These are phyloP conservation scores for Bryoglossum gracile DNA, from an alignment of 495 filamentous ascomycete genomes.

Conservation along the genomic window DNA sequence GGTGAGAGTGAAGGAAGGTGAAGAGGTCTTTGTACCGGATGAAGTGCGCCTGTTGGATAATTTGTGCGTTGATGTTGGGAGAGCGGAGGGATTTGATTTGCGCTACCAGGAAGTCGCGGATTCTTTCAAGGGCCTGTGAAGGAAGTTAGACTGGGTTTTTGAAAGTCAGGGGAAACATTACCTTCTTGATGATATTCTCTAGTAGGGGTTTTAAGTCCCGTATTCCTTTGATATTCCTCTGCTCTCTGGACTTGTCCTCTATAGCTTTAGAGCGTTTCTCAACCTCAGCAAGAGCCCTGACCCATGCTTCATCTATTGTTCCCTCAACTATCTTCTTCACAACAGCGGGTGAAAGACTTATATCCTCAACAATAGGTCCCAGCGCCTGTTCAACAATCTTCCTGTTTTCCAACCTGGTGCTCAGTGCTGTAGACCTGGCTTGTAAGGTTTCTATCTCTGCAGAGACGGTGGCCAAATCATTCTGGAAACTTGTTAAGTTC, in stretches of 20 bases:
- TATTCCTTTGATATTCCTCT: conserved; percentile 60
- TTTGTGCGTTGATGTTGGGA: conserved; percentile 91
- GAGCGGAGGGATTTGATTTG: conserved; percentile 90
- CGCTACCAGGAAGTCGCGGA: conserved; percentile 85
- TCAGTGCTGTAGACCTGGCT: conserved; percentile 73
- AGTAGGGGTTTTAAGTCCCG: conserved; percentile 81
- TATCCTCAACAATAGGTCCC: conserved; percentile 85
- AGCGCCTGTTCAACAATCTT: conserved; percentile 82
- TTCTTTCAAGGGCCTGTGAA: conserved; percentile 77
- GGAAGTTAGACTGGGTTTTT: conserved; percentile 14
- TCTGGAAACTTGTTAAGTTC: conserved; percentile 86
- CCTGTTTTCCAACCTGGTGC: conserved; percentile 81
- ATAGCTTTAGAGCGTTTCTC: conserved; percentile 69
- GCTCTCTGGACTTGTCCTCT: conserved; percentile 54
- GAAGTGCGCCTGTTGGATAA: conserved; percentile 87
- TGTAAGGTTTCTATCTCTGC: conserved; percentile 93
- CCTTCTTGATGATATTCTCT: conserved; percentile 75
- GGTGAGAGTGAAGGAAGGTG: conserved; percentile 71
- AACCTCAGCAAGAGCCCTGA: conserved; percentile 75
- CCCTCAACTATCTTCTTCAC: conserved; percentile 81
- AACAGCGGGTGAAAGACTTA: conserved; percentile 74
- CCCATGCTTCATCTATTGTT: conserved; percentile 83
- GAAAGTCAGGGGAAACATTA: conserved; percentile 27
- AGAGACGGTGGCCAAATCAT: conserved; percentile 83
- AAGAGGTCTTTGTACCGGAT: conserved; percentile 82